A percentile compares a stretch with the other conserved stretches of the same genome.
phyloP scores from a whole-genome alignment of 2,329 filamentous ascomycete species.

The Teratosphaeria viscida region DNA sequence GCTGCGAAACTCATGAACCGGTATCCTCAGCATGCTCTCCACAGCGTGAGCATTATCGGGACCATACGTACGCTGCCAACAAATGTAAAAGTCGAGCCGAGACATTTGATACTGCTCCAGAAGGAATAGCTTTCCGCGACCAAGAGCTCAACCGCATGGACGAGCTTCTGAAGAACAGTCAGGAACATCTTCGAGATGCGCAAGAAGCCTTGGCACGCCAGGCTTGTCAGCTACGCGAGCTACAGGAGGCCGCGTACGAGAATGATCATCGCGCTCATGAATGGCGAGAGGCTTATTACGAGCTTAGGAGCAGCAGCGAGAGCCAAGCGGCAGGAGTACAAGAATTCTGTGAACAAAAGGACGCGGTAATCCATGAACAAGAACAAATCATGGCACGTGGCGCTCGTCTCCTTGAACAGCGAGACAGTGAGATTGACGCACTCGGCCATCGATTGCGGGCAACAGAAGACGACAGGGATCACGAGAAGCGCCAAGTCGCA shows the following conservation, averaged over 20 bases:
- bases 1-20: neutral
- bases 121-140: conserved; percentile 19
- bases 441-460: conserved; percentile 7
- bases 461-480: conserved; percentile 7
- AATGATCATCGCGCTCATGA: neutral
- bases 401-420: conserved; percentile 11
- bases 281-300: neutral
- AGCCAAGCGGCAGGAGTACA: neutral
- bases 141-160: conserved; percentile 14
- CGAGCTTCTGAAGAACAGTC: conserved; percentile 6
- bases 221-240: neutral
- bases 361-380: conserved; percentile 14
- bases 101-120: neutral
- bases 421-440: conserved; percentile 13
- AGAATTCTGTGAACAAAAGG: conserved; percentile 17
- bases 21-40: neutral
- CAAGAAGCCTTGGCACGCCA: neutral
- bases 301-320: neutral
- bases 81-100: neutral
- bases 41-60: neutral
- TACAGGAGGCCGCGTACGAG: neutral
- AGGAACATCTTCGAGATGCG: conserved; percentile 1
- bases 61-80: neutral
- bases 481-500: conserved; percentile 7
- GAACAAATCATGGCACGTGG: conserved; percentile 17